Conservation (phyloP, 2,329 filamentous ascomycete genomes). For the Colletotrichum sp. region DNA sequence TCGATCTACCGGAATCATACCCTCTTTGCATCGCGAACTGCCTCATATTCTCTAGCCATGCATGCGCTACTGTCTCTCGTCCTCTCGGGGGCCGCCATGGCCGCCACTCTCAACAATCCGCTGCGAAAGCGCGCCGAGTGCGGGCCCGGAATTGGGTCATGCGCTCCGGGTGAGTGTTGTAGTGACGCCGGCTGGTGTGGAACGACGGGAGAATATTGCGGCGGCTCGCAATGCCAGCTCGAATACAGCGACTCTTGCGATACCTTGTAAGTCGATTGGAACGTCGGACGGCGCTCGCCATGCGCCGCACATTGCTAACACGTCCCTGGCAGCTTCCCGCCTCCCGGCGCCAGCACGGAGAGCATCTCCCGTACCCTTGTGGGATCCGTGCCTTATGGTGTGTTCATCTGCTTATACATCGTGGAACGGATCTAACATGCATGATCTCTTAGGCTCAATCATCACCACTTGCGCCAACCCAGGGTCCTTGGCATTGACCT, state of each 20-base stretch:
- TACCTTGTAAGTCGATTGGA: conserved; percentile 38
- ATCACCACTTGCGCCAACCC: conserved; percentile 41
- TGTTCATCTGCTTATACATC: conserved; percentile 27
- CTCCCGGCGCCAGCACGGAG: conserved; percentile 35
- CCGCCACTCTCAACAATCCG: conserved; percentile 13
- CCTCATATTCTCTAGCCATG: conserved; percentile 5
- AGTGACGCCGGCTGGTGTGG: conserved; percentile 44
- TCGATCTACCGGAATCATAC: conserved; percentile 16
- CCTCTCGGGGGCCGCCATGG: conserved; percentile 13
- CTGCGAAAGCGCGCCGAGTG: conserved; percentile 29
- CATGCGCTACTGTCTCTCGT: conserved; percentile 14
- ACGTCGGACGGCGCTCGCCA: background rate
- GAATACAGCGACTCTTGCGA: conserved; percentile 45
- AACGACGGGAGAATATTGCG: conserved; percentile 36
- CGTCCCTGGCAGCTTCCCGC: conserved; percentile 30
- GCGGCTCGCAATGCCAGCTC: conserved; percentile 42
- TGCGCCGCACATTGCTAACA: background rate
- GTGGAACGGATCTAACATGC: conserved; percentile 23
- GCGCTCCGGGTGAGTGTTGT: conserved; percentile 37
- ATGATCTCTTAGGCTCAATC: conserved; percentile 28
- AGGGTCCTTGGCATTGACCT: conserved; percentile 49
- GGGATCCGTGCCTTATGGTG: conserved; percentile 44
- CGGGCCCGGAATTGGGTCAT: conserved; percentile 39
- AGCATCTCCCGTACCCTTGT: conserved; percentile 32
- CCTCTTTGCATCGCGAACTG: conserved; percentile 1